A percentile compares a stretch with the other conserved stretches of the same genome.
These are phyloP conservation scores for Mercurialis annua DNA, from an alignment of 345 rosid genomes.

Conservation along the genomic window DNA sequence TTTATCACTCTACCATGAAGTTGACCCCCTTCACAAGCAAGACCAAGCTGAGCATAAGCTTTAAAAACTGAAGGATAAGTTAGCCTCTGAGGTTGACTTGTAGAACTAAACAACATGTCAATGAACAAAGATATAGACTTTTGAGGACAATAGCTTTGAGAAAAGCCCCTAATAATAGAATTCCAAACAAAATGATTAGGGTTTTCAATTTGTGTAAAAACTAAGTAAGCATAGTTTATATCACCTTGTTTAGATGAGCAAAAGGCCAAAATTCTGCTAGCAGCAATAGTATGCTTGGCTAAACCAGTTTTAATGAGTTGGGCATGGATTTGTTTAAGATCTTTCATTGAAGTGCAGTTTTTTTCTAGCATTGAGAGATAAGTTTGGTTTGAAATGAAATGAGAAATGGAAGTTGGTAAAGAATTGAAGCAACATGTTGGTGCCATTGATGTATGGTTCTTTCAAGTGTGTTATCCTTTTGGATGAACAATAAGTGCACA, in stretches of 20 bases:
- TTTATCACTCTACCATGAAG: constrained; percentile 70
- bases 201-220: constrained; percentile 42
- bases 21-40: constrained; percentile 50
- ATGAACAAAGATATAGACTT: constrained; percentile 48
- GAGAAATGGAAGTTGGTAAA: constrained; percentile 31
- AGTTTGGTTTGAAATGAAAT: constrained; percentile 34
- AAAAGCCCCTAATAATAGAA: constrained; percentile 65
- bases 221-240: constrained; percentile 52
- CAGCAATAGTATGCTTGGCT: constrained; percentile 37
- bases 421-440: constrained; percentile 20
- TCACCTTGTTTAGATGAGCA: constrained; percentile 55
- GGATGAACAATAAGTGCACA: too few species aligned
- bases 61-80: constrained; percentile 85
- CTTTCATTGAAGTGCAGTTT: constrained; percentile 51
- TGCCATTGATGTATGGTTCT: constrained; percentile 27
- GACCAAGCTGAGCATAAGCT: constrained; percentile 54
- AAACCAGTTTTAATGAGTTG: constrained; percentile 71
- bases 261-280: constrained; percentile 70
- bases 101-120: constrained; percentile 46
- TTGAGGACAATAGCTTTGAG: constrained; percentile 56
- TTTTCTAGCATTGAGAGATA: constrained; percentile 49
- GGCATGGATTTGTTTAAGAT: constrained; percentile 60
- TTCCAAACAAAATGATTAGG: constrained; percentile 73
- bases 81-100: constrained; percentile 50
- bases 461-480: constrained; percentile 1